Conservation (phyloP, 352 stramenopile genomes). For the Globisporangium nunn region DNA sequence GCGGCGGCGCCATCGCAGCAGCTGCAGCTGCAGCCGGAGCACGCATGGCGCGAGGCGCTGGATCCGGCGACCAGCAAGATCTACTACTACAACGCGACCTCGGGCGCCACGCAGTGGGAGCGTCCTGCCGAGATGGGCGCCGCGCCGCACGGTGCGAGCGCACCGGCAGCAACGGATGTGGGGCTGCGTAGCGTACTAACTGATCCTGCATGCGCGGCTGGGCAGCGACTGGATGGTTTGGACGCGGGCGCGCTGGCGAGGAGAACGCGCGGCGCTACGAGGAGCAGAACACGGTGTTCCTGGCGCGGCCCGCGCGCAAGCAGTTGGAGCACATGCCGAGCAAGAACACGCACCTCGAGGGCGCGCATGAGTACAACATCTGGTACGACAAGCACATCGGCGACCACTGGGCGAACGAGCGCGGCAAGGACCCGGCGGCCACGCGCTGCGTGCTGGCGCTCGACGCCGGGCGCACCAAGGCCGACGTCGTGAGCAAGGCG, state of each 20-base stretch:
- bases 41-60: slow-evolving; percentile 88
- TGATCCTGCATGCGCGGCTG: background rate
- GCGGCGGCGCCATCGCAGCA: slow-evolving; percentile 17
- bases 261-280: slow-evolving; percentile 73
- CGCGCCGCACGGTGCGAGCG: slow-evolving; percentile 50
- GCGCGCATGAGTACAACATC: slow-evolving; percentile 93
- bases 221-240: slow-evolving; percentile 90
- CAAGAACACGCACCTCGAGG: slow-evolving; percentile 84
- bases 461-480: slow-evolving; percentile 89
- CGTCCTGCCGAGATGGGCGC: slow-evolving; percentile 87
- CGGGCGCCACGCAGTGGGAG: slow-evolving; percentile 86
- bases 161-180: too few species aligned
- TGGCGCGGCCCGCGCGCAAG: slow-evolving; percentile 82
- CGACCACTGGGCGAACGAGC: slow-evolving; percentile 85
- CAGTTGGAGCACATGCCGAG: slow-evolving; percentile 88
- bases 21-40: slow-evolving; percentile 4
- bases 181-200: background rate
- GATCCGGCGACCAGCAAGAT: slow-evolving; percentile 87
- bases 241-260: slow-evolving; percentile 78
- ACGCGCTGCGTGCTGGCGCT: slow-evolving; percentile 80
- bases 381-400: slow-evolving; percentile 93
- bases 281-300: slow-evolving; percentile 75
- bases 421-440: slow-evolving; percentile 78
- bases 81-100: slow-evolving; percentile 92
- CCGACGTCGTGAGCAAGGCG: slow-evolving; percentile 79